Conservation (phyloP, 306 rosid species). For the Quercus gilva region DNA sequence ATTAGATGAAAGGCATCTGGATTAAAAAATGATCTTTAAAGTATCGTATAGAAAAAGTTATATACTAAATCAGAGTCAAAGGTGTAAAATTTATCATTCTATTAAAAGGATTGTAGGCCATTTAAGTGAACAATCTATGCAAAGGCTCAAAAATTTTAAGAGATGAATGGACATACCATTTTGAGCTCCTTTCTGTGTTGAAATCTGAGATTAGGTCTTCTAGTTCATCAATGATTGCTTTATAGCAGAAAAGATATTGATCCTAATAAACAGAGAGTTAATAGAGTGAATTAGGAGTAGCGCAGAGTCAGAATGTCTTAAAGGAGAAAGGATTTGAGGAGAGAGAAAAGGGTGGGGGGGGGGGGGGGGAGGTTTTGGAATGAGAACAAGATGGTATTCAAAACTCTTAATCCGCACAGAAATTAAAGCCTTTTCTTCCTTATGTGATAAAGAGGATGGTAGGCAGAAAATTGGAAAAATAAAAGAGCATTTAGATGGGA, state of each 20-base stretch:
- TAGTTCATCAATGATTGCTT: constrained; percentile 60
- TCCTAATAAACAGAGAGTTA: constrained; percentile 38
- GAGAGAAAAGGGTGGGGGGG: neutral
- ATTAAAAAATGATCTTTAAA: neutral
- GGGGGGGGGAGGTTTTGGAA: neutral
- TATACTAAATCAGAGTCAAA: neutral
- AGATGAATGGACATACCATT: constrained; percentile 27
- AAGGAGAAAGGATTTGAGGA: neutral
- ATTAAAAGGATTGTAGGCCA: neutral
- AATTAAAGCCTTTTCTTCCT: neutral
- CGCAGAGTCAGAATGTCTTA: neutral
- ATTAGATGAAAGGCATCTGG: neutral
- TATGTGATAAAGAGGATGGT: neutral
- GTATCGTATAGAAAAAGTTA: neutral
- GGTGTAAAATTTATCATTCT: neutral
- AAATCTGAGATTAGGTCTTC: constrained; percentile 59
- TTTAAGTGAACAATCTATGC: neutral
- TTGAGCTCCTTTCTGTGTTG: constrained; percentile 27
- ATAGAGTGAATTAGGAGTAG: constrained; percentile 12
- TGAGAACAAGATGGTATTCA: neutral
- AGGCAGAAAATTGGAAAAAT: neutral
- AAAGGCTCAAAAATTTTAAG: constrained; percentile 10
- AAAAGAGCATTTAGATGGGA: too few species aligned
- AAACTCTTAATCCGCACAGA: neutral
- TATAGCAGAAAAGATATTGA: constrained; percentile 63